Base-by-base conservation (phyloP, 169 alveolate genomes). In the Plasmodium ovale region DNA sequence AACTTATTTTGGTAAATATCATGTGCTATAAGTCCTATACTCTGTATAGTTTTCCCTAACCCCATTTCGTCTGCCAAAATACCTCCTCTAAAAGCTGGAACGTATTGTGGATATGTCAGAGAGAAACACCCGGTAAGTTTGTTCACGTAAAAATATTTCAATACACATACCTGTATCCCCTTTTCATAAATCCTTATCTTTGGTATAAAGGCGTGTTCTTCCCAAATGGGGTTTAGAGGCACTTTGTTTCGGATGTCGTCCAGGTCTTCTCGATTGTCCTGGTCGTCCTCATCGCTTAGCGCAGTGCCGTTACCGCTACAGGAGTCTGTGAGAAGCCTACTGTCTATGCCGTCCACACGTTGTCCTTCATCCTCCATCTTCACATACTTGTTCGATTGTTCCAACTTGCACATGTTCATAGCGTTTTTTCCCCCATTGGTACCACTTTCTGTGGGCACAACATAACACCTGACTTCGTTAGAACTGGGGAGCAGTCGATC, bases 31-130 rank as follows among this genome's bases (percentile, higher is more conserved):
- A 98, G 87, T 1, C 99, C 98, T n/a, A 98, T 97, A 2, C 99
- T 97, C 87, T 98, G 97, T 42, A 98, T 97, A 6, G 99, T 98
- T 89, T 98, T 98, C 16, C 99, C 99, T 49, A 98, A 95, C n/a
- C 99, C 99, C 99, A 98, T 98, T 91, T 98, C 99, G 88, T 98
- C 99, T 9, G 99, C 99, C 29, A 77, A 37, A 27, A 77, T 77
- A 6, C 88, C 88, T 9, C 88, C 88, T 67, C 88, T 37, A 27
- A 77, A 77, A 27, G 64, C 77, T n/a, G 88, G 88, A 12, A 77
- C 77, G 44, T 60, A 77, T 27, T 77, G 88, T 1, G 88, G 88
- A 35, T 60, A 77, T 25, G 88, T 77, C 31, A 77, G 54, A 27
- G 88, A 77, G 44, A 77, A 77, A 53, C 62, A 62, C 33, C 88